Percentiles rank a stretch among this genome's conserved stretches.
These are phyloP conservation scores for Stemphylium vesicarium DNA, from an alignment of 2,329 filamentous ascomycete genomes.

Conservation along the genomic window DNA sequence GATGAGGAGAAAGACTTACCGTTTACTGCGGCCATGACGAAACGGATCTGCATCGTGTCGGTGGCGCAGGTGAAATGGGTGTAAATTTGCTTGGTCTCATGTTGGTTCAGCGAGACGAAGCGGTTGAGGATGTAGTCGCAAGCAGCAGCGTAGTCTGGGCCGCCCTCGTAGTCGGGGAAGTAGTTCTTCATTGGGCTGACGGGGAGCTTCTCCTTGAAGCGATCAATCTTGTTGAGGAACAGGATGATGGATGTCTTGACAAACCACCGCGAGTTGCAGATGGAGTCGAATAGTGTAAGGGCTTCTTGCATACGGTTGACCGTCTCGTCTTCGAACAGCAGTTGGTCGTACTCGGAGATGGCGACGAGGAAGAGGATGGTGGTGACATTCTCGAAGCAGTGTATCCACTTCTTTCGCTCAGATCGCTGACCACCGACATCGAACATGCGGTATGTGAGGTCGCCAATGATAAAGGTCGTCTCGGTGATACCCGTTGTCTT, in stretches of 20 bases:
- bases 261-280: conserved; percentile 76
- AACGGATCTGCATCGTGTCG: conserved; percentile 97
- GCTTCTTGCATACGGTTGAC: conserved; percentile 78
- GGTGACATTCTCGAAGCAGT: conserved; percentile 92
- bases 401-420: conserved; percentile 97
- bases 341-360: conserved; percentile 96
- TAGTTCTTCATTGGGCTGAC: conserved; percentile 78
- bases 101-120: conserved; percentile 97
- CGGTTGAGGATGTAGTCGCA: conserved; percentile 99
- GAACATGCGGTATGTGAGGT: conserved; percentile 96
- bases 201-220: conserved; percentile 76
- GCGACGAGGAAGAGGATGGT: conserved; percentile 96
- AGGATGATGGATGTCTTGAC: conserved; percentile 75
- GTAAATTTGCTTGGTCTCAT: conserved; percentile 99
- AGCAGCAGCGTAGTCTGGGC: conserved; percentile 91
- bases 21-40: conserved; percentile 99
- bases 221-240: conserved; percentile 77
- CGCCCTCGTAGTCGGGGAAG: conserved; percentile 80
- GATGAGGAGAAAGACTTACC: conserved; percentile 63
- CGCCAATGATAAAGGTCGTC: conserved; percentile 93
- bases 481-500: conserved; percentile 98
- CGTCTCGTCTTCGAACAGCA: conserved; percentile 94
- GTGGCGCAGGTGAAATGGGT: conserved; percentile 99
- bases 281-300: conserved; percentile 73
- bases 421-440: conserved; percentile 92